Percentiles rank a stretch among this genome's conserved stretches.
phyloP scores from a whole-genome alignment of 805 yeast species.

The Helenozyma baotianmanensis region DNA sequence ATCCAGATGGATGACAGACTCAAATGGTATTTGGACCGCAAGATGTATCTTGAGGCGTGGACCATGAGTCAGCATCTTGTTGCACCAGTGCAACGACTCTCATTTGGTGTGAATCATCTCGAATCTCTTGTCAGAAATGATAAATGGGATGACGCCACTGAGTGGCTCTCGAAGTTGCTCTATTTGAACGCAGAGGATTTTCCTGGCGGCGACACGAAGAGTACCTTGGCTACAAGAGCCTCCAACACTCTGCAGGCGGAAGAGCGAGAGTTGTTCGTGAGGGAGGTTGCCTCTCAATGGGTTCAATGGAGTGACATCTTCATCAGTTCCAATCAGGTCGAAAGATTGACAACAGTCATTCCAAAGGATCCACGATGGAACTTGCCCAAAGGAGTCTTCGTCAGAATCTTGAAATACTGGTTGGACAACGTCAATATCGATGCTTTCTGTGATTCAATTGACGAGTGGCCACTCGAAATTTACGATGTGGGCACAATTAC shows the following conservation, averaged over 20 bases:
- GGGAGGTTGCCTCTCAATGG: conserved; percentile 49
- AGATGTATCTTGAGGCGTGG: conserved; percentile 70
- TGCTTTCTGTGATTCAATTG: conserved; percentile 40
- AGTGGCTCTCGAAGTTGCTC: conserved; percentile 35
- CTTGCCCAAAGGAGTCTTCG: conserved; percentile 23
- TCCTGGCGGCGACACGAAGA: conserved; percentile 27
- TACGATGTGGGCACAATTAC: conserved; percentile 47
- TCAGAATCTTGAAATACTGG: conserved; percentile 47
- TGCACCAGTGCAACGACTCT: conserved; percentile 44
- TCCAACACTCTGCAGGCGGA: conserved; percentile 11
- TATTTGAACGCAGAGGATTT: conserved; percentile 16
- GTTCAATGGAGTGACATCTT: conserved; percentile 55
- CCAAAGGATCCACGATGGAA: conserved; percentile 47
- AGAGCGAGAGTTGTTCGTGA: conserved; percentile 16
- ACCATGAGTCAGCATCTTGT: conserved; percentile 59
- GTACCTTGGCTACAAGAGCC: conserved; percentile 21
- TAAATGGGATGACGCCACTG: conserved; percentile 55
- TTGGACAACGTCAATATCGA: conserved; percentile 21
- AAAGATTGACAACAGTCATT: conserved; percentile 45
- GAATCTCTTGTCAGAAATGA: conserved; percentile 38
- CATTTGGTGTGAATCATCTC: conserved; percentile 57
- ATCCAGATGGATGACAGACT: conserved; percentile 66
- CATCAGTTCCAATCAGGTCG: conserved; percentile 42
- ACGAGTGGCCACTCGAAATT: conserved; percentile 54
- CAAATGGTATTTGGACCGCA: conserved; percentile 62